These are phyloP conservation scores for Puccinia polysora DNA, from an alignment of 1,284 basidiomycete species.

Conservation along the genomic window DNA sequence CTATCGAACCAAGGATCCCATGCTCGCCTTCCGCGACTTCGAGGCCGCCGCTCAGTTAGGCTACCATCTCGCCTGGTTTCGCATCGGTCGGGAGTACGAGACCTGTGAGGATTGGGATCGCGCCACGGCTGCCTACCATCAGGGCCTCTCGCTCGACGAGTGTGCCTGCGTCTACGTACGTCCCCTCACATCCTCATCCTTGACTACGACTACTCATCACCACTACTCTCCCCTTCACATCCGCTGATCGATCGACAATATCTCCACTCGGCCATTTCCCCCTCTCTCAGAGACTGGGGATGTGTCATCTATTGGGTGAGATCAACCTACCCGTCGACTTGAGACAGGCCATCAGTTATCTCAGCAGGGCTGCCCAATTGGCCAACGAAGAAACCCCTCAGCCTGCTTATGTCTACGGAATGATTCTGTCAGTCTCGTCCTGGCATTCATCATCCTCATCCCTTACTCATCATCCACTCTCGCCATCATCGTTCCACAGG, in stretches of 20 bases:
- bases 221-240: not conserved
- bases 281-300: slow-evolving; percentile 68
- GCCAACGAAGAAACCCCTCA: slow-evolving; percentile 69
- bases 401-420: slow-evolving; percentile 72
- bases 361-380: slow-evolving; percentile 70
- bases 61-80: slow-evolving; percentile 73
- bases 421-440: slow-evolving; percentile 71
- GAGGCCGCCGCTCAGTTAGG: slow-evolving; percentile 72
- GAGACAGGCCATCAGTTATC: slow-evolving; percentile 64
- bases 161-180: slow-evolving; percentile 73
- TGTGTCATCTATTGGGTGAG: slow-evolving; percentile 83
- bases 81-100: slow-evolving; percentile 84
- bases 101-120: slow-evolving; percentile 67
- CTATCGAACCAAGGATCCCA: slow-evolving; percentile 61
- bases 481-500: slow-evolving; percentile 56
- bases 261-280: slow-evolving; percentile 31
- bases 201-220: slow-evolving; percentile 9
- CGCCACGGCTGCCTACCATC: slow-evolving; percentile 75
- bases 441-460: no score
- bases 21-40: slow-evolving; percentile 80
- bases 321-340: slow-evolving; percentile 63
- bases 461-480: slow-evolving; percentile 60
- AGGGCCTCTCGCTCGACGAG: slow-evolving; percentile 66
- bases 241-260: slow-evolving; percentile 11
- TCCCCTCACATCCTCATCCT: slow-evolving; percentile 46